Conservation (phyloP, 2,329 filamentous ascomycete genomes). For the Talaromyces amestolkiae region DNA sequence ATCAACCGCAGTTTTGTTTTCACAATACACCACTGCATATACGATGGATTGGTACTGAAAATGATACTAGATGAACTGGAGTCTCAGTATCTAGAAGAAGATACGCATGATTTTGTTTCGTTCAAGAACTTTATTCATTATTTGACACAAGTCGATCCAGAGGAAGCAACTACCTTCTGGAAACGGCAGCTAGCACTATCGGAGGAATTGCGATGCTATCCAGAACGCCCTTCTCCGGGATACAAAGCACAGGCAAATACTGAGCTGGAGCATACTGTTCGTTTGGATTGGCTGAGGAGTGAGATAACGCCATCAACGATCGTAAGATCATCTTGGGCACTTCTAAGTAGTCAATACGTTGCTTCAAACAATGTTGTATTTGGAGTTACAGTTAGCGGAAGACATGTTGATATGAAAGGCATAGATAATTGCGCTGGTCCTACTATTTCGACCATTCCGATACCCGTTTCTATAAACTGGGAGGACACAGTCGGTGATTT, state of each 20-base stretch:
- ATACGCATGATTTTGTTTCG: not conserved
- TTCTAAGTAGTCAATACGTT: constrained; percentile 7
- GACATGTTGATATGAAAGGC: not conserved
- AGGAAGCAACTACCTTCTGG: constrained; percentile 3
- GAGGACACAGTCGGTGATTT: constrained; percentile 44
- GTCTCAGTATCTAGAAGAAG: not conserved
- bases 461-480: constrained; percentile 32
- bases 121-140: constrained; percentile 1
- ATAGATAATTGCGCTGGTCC: not conserved
- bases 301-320: constrained; percentile 22
- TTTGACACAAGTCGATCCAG: not conserved
- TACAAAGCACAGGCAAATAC: not conserved
- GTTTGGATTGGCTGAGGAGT: not conserved
- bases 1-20: constrained; percentile 6
- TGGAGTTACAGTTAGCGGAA: constrained; percentile 9
- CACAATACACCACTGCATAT: constrained; percentile 16
- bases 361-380: constrained; percentile 8
- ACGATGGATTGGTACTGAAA: constrained; percentile 16
- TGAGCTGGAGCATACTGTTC: constrained; percentile 2
- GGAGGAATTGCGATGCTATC: not conserved
- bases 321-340: constrained; percentile 14
- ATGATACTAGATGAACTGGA: constrained; percentile 18
- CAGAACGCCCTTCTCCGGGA: not conserved
- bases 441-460: constrained; percentile 40
- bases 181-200: not conserved